Evolutionary conservation across 352 stramenopile genomes (phyloP), one percentile per base, ranked within the genome.

Genomic region (Paralagenidium karlingii): DNA sequence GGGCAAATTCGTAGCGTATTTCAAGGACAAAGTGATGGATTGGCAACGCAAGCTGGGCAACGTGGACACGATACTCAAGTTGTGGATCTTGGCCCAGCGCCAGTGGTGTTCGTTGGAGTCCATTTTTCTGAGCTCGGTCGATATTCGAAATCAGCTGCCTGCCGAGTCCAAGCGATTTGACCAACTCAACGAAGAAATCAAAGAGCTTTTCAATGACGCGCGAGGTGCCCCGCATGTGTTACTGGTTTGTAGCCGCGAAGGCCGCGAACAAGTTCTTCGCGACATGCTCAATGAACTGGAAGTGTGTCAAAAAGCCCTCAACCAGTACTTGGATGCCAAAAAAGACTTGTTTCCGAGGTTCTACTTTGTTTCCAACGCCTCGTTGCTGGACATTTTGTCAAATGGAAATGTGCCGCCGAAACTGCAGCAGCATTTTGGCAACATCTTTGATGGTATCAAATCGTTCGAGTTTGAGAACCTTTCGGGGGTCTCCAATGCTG

Each of bases 291-390:
- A 69, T 21, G 89, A 94, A 49, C 68, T 98, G 12, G 91, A 98
- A 52, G 71, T 97, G 34, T 98, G 93, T 27, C 87, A 97, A 43
- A 96, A 97, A 51, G 91, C 86, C 20, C 60, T 98, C 3, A 96
- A 98, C 46, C 78, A 96, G 50, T 98, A 97, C 47, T 66, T 98
- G 13, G 86, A 97, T 38, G 85, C 86, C 34, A 98, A 98, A 62
- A 97, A 97, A 56, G 94, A 97, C 40, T 85, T 96, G 5, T 96
- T 96, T 38, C 83, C 92, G 10, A 66, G 90, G n/a, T 98, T 98
- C 49, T 97, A 98, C 46, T 98, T 98, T 45, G 85, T 97, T 24
- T 96, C 86, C 10, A 96, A 96, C 19, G 81, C 94, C 13, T 90
- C 85, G 18, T 51, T 98, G 22, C 70, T 97, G 3, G 89, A 97